A percentile compares a stretch with the other conserved stretches of the same genome.
Conservation (phyloP, 2,329 filamentous ascomycete genomes). For the Talaromyces sp. region DNA sequence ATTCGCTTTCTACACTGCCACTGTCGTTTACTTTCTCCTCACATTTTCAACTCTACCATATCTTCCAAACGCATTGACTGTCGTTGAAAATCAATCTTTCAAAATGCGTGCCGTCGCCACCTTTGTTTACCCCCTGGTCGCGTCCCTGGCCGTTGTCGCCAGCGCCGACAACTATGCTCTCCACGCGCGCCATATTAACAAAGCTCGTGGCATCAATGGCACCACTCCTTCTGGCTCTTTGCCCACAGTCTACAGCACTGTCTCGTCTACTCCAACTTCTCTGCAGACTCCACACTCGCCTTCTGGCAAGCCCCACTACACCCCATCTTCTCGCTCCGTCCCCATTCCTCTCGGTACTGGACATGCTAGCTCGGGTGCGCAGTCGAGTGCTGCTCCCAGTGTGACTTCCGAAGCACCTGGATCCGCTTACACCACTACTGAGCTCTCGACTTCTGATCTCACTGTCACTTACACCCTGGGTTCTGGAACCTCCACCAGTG, state of each 20-base stretch:
- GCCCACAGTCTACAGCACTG: slow-evolving; percentile 7
- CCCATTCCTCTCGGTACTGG: slow-evolving; percentile 24
- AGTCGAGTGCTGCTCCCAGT: slow-evolving; percentile 8
- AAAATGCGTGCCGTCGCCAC: slow-evolving; percentile 42
- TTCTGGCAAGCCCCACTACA: slow-evolving; percentile 10
- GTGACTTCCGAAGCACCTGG: background rate
- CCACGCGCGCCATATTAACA: slow-evolving; percentile 24
- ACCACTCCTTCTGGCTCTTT: slow-evolving; percentile 1
- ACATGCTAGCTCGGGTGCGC: slow-evolving; percentile 15
- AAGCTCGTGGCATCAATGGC: slow-evolving; percentile 6
- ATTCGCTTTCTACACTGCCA: background rate
- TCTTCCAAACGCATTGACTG: too few relatives aligned
- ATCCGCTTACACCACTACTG: slow-evolving; percentile 6
- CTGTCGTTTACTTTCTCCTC: background rate
- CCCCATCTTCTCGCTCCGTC: slow-evolving; percentile 12
- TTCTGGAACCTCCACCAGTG: slow-evolving; percentile 36
- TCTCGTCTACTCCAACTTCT: slow-evolving; percentile 6
- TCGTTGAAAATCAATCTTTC: background rate
- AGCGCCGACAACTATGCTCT: slow-evolving; percentile 36
- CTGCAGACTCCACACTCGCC: slow-evolving; percentile 7
- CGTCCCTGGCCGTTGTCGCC: slow-evolving; percentile 37
- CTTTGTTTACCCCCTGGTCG: slow-evolving; percentile 38
- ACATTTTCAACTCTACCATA: background rate
- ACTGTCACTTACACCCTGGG: slow-evolving; percentile 46
- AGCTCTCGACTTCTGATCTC: slow-evolving; percentile 25